Conservation (phyloP, 1,139 yeast species). For the Yamadazyma conglobata region DNA sequence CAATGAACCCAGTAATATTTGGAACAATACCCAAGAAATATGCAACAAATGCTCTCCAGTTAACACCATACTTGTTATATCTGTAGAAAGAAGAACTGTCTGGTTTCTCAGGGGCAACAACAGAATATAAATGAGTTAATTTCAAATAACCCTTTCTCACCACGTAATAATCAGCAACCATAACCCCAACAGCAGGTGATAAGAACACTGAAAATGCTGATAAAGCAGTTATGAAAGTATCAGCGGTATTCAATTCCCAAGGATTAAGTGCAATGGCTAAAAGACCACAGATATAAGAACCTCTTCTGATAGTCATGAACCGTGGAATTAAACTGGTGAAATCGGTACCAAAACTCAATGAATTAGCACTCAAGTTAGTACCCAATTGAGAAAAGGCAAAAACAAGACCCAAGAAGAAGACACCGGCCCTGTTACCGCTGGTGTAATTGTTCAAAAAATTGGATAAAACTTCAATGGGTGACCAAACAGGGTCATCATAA, state of each 20-base stretch:
- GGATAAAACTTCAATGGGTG: constrained; percentile 75
- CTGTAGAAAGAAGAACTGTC: constrained; percentile 44
- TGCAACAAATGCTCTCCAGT: constrained; percentile 79
- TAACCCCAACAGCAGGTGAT: constrained; percentile 83
- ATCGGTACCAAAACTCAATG: constrained; percentile 88
- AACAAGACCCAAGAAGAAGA: constrained; percentile 71
- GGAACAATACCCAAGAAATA: constrained; percentile 75
- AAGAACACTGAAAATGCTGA: constrained; percentile 86
- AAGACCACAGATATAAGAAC: constrained; percentile 74
- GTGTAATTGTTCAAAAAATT: constrained; percentile 59
- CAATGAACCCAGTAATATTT: constrained; percentile 85
- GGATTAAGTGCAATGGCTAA: constrained; percentile 81
- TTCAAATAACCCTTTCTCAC: constrained; percentile 71
- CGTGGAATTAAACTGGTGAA: constrained; percentile 80
- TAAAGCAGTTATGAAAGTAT: constrained; percentile 78
- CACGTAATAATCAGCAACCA: constrained; percentile 71
- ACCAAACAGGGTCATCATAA: constrained; percentile 76
- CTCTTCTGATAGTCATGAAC: constrained; percentile 76
- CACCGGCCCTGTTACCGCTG: constrained; percentile 72
- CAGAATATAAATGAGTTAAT: constrained; percentile 59
- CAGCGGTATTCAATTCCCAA: constrained; percentile 76
- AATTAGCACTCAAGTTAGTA: constrained; percentile 88
- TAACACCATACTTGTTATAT: constrained; percentile 61
- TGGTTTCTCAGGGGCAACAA: constrained; percentile 32
- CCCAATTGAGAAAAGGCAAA: constrained; percentile 87